Evolutionary conservation across 768 basidiomycete species (phyloP).

Genomic region (Zangia roseola): DNA sequence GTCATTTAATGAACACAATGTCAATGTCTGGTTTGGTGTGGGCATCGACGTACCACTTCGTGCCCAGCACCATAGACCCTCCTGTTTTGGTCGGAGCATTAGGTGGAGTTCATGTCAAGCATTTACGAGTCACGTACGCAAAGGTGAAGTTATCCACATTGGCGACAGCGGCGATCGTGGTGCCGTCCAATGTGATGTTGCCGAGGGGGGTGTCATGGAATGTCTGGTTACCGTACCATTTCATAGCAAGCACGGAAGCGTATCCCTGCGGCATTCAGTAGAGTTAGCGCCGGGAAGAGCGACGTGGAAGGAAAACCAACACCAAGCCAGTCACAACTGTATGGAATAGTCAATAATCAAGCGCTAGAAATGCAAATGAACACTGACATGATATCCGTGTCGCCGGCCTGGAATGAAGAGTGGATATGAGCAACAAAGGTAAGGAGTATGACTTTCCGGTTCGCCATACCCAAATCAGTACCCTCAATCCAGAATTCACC

Average conservation of each 20-base stretch:
- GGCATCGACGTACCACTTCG: constrained; percentile 49
- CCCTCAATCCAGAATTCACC: constrained; percentile 36
- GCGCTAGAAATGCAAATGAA: not conserved
- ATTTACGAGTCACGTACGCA: constrained; percentile 44
- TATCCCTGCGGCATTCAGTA: constrained; percentile 24
- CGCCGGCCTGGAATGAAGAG: constrained; percentile 22
- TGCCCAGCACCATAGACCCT: constrained; percentile 59
- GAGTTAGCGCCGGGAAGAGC: not conserved
- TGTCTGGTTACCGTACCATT: constrained; percentile 44
- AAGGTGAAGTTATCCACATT: constrained; percentile 69
- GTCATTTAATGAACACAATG: not conserved
- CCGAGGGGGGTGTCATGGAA: constrained; percentile 40
- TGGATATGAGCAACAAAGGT: not conserved
- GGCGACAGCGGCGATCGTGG: constrained; percentile 56
- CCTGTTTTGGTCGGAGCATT: constrained; percentile 28
- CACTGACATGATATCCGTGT: constrained; percentile 28
- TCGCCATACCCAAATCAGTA: constrained; percentile 39
- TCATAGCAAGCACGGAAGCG: constrained; percentile 42
- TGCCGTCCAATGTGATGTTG: constrained; percentile 57
- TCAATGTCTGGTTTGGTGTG: not conserved
- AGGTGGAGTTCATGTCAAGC: not conserved
- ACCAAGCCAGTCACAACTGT: constrained; percentile 25
- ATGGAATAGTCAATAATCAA: constrained; percentile 1
- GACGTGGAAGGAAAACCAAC: constrained; percentile 28
- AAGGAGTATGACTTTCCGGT: not conserved